Evolutionary conservation across 768 basidiomycete genomes (phyloP).

Genomic region (Xerocomus spinulosus): DNA sequence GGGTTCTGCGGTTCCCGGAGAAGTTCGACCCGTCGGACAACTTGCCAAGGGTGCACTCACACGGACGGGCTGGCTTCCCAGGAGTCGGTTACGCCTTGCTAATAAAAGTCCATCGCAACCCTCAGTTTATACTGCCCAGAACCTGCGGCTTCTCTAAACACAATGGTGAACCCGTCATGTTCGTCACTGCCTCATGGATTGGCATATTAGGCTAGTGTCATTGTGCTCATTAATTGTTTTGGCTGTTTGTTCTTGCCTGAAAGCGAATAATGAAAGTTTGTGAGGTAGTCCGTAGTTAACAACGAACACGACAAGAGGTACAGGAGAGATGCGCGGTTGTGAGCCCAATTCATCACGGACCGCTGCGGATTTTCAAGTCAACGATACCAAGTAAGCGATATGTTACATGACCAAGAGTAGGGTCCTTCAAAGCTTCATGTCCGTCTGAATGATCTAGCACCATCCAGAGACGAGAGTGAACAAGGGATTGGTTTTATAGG

Average conservation of each 20-base stretch:
- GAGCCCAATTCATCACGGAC: conserved; percentile 8
- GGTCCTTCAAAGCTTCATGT: conserved; percentile 12
- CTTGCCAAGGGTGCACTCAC: conserved; percentile 53
- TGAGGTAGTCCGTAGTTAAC: conserved; percentile 8
- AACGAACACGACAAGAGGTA: conserved; percentile 12
- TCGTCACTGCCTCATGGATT: neutral
- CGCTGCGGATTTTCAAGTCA: conserved; percentile 5
- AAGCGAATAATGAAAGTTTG: conserved; percentile 5
- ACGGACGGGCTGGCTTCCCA: conserved; percentile 24
- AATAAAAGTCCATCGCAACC: conserved; percentile 9
- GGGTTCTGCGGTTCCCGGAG: conserved; percentile 56
- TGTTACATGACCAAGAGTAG: conserved; percentile 29
- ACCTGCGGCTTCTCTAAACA: conserved; percentile 18
- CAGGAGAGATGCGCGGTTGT: conserved; percentile 8
- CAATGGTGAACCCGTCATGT: neutral
- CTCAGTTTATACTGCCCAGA: conserved; percentile 17
- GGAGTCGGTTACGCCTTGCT: conserved; percentile 14
- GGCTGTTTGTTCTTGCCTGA: conserved; percentile 1
- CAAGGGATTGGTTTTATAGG: conserved; percentile 28
- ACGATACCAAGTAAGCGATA: conserved; percentile 18
- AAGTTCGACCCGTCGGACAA: conserved; percentile 49
- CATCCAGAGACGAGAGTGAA: conserved; percentile 11
- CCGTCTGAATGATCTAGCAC: conserved; percentile 8
- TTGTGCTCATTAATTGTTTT: conserved; percentile 11
- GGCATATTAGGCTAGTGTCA: neutral